Evolutionary conservation across 2,329 filamentous ascomycete genomes (phyloP).

Genomic region (Fusarium nodosum): DNA sequence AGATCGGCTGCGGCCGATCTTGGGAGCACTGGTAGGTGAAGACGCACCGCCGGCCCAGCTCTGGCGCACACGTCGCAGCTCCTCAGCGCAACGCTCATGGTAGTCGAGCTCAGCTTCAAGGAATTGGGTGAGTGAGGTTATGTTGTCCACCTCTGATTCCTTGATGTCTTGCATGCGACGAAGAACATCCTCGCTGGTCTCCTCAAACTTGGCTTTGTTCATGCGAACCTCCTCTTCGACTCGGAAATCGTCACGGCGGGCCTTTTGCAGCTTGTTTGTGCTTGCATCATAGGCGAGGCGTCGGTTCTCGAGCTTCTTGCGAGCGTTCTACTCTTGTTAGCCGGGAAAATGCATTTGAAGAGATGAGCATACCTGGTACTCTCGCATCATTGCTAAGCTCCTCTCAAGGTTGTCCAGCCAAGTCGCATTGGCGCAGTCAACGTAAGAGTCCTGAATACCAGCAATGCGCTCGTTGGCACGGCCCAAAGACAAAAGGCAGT

Average conservation of each 20-base stretch:
- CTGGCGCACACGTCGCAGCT: slow-evolving; percentile 71
- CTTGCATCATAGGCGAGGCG: slow-evolving; percentile 92
- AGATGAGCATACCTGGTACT: slow-evolving; percentile 80
- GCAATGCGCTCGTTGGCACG: slow-evolving; percentile 90
- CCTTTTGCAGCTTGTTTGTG: slow-evolving; percentile 90
- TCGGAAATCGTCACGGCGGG: slow-evolving; percentile 92
- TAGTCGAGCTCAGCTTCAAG: slow-evolving; percentile 91
- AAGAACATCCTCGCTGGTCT: slow-evolving; percentile 91
- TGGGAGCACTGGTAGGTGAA: slow-evolving; percentile 42
- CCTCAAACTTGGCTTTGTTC: slow-evolving; percentile 96
- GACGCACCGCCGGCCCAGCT: slow-evolving; percentile 57
- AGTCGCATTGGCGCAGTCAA: slow-evolving; percentile 79
- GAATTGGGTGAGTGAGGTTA: slow-evolving; percentile 83
- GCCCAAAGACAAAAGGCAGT: slow-evolving; percentile 83
- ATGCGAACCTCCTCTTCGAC: slow-evolving; percentile 92
- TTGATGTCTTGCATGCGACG: slow-evolving; percentile 97
- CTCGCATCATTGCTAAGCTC: slow-evolving; percentile 94
- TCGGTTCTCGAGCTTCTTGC: slow-evolving; percentile 94
- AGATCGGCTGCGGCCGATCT: slow-evolving; percentile 58
- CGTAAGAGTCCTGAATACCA: slow-evolving; percentile 86
- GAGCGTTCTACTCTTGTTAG: slow-evolving; percentile 69
- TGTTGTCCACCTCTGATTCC: slow-evolving; percentile 86
- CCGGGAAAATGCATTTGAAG: background rate
- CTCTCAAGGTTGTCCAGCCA: slow-evolving; percentile 95
- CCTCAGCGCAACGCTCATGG: slow-evolving; percentile 90